A percentile compares a stretch with the other conserved stretches of the same genome.
Evolutionary conservation across 2,329 filamentous ascomycete genomes (phyloP).

Genomic region (Bipolaris sorokiniana): DNA sequence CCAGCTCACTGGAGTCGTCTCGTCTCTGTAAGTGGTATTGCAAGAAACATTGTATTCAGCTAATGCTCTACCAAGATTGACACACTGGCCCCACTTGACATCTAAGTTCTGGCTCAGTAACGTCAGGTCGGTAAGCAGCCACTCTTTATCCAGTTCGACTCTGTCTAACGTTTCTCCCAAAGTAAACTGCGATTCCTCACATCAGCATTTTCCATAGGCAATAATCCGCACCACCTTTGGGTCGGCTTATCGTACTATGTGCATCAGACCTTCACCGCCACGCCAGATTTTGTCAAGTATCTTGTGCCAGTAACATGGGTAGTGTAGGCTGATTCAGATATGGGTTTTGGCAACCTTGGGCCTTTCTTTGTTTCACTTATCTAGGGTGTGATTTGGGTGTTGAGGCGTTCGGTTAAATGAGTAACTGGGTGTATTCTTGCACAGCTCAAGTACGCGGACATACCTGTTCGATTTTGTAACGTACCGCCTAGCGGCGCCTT

Average conservation of each 20-base stretch:
- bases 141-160: not conserved
- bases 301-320: not conserved
- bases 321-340: not conserved
- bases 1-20: slow-evolving; percentile 41
- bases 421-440: not conserved
- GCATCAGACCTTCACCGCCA: not conserved
- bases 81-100: slow-evolving; percentile 25
- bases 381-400: not conserved
- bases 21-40: slow-evolving; percentile 21
- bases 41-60: slow-evolving; percentile 10
- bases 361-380: not conserved
- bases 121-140: slow-evolving; percentile 1
- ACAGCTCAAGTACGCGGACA: not conserved
- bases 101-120: slow-evolving; percentile 17
- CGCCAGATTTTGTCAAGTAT: not conserved
- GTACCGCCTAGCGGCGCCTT: not conserved
- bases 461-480: not conserved
- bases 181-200: not conserved
- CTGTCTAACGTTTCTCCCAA: slow-evolving; percentile 11
- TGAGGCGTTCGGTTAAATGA: not conserved
- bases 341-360: not conserved
- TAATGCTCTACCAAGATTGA: slow-evolving; percentile 30
- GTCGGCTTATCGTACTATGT: not conserved
- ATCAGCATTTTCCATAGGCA: not conserved
- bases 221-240: not conserved